phyloP scores from a whole-genome alignment of 768 basidiomycete species.

The Trametes cinnabarina region DNA sequence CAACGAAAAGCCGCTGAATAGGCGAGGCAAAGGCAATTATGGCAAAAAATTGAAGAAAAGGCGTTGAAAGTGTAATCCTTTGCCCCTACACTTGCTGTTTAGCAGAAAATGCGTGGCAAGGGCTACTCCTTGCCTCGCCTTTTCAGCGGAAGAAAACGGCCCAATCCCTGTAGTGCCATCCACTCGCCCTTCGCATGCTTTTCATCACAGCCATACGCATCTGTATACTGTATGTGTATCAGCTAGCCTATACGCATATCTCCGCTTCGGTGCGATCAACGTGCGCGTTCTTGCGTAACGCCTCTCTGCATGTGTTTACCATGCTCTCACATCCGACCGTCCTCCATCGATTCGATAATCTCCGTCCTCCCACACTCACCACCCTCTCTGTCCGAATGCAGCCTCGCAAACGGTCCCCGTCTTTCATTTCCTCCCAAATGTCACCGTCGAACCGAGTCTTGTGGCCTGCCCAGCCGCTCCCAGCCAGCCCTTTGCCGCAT shows the following conservation, averaged over 20 bases:
- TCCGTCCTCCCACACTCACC: not conserved
- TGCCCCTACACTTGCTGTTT: no score
- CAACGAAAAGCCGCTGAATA: no score
- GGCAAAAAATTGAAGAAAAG: no score
- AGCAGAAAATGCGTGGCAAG: no score
- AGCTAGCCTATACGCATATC: slow-evolving; percentile 4
- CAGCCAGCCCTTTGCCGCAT: not conserved
- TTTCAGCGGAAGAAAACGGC: no score
- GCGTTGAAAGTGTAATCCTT: no score
- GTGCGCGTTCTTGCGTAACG: slow-evolving; percentile 1
- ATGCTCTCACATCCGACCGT: not conserved
- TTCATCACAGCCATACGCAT: not conserved
- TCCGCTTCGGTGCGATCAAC: slow-evolving; percentile 10
- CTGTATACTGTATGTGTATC: no score
- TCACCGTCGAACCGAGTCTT: not conserved
- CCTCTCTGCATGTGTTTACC: slow-evolving; percentile 13
- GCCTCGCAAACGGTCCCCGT: not conserved
- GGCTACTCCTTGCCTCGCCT: no score
- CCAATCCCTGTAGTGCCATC: no score
- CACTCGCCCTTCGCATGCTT: not conserved
- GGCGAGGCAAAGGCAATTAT: no score
- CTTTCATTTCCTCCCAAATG: not conserved
- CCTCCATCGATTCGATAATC: not conserved
- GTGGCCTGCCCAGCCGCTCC: not conserved
- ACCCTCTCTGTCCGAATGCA: no score